Evolutionary conservation across 2,329 filamentous ascomycete species (phyloP).

Genomic region (Mollisia scopiformis): DNA sequence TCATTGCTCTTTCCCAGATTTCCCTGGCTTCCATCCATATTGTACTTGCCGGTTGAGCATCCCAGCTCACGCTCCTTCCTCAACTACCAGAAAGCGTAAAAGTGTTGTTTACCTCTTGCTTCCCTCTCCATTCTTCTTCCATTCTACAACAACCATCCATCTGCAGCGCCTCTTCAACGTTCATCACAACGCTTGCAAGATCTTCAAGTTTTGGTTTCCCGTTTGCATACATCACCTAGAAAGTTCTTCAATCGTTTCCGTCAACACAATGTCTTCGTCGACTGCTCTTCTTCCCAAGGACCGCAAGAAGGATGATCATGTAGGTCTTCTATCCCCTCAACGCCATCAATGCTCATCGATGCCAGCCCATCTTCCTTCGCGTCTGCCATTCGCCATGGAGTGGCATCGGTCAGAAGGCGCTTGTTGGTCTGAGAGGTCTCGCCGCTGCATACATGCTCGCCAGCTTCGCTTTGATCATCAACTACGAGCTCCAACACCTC

Average conservation of each 20-base stretch:
- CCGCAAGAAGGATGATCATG: slow-evolving; percentile 32
- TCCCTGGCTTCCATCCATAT: background rate
- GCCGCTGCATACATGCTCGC: slow-evolving; percentile 29
- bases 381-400: slow-evolving; percentile 40
- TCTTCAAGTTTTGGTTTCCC: background rate
- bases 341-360: slow-evolving; percentile 9
- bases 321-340: slow-evolving; percentile 14
- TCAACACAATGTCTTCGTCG: slow-evolving; percentile 34
- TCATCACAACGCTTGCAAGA: background rate
- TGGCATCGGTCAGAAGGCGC: slow-evolving; percentile 32
- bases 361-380: slow-evolving; percentile 38
- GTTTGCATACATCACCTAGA: slow-evolving; percentile 1
- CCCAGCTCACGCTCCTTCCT: background rate
- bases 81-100: background rate
- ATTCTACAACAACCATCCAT: slow-evolving; percentile 8
- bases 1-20: background rate
- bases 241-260: slow-evolving; percentile 1
- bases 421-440: slow-evolving; percentile 31
- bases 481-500: slow-evolving; percentile 30
- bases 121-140: background rate
- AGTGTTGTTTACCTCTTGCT: slow-evolving; percentile 7
- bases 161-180: background rate
- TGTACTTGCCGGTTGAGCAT: background rate
- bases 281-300: slow-evolving; percentile 37
- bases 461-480: slow-evolving; percentile 27